Base-by-base conservation (phyloP, 1,284 basidiomycete genomes). In the Ceratobasidium sp. region DNA sequence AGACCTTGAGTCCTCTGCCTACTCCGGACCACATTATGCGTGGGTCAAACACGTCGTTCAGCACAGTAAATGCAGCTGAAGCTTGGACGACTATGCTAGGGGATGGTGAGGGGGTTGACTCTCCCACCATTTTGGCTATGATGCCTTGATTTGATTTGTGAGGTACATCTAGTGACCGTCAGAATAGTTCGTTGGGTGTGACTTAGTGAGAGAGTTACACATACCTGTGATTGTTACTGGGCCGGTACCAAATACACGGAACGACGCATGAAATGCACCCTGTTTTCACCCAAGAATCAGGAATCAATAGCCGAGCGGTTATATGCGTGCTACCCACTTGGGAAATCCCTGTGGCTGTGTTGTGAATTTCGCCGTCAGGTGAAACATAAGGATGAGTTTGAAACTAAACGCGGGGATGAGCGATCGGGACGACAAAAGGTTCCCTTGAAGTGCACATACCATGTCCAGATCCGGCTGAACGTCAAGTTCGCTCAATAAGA, bases 381-480 rank as follows among this genome's bases (percentile, higher is more conserved):
- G 58, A 69, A 11, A 71, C 66, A 33, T 71, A 71, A 36, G 70
- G 59, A 39, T 71, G 70, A 8, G 70, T 66, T 71, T 71, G 70
- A 42, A 71, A 71, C 70, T 71, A 41, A 2, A 30, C 27, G 19
- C 9, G 25, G 9, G 16, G 49, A 52, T 30, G 52, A 39, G 14
- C 41, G 36, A 33, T 19, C 6, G 14, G 53, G 6, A 27, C 11
- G 13, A 21, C 2, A 1, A 50, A 27, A 7, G 27, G 30, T 16
- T 44, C 21, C 13, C 19, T 14, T 11, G 19, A 41, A 30, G n/a
- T 33, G 36, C 16, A 54, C 53, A 36, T 21, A 71, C 70, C 70
- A 71, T 71, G 29, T 71, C 70, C n/a, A 71, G 59, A 39, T 71
- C 70, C 25, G 70, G 70, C 14, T 66, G 53, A 14, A 71, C 52